These are phyloP conservation scores for Jamesozyma spencerorum DNA, from an alignment of 805 yeast genomes.

Conservation along the genomic window DNA sequence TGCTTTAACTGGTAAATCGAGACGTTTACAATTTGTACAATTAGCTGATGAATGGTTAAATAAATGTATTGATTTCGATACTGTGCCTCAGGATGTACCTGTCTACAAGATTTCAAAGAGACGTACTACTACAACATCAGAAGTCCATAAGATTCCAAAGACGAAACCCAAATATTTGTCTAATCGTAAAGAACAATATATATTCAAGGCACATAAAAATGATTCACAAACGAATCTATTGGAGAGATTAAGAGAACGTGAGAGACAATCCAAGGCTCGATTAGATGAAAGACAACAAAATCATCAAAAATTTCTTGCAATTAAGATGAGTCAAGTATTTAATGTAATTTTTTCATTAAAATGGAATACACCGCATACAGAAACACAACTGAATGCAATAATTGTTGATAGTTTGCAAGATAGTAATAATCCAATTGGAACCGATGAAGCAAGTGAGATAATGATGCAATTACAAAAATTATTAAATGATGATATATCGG, in stretches of 20 bases:
- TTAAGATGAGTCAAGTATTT: constrained; percentile 25
- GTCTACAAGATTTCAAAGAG: constrained; percentile 17
- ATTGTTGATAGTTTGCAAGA: constrained; percentile 27
- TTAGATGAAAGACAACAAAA: constrained; percentile 21
- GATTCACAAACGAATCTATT: constrained; percentile 21
- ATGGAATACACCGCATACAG: constrained; percentile 23
- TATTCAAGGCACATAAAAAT: constrained; percentile 9
- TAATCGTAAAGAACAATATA: constrained; percentile 16
- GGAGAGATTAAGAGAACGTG: constrained; percentile 23
- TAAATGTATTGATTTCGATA: background rate
- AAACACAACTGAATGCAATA: constrained; percentile 18
- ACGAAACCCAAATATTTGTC: constrained; percentile 11
- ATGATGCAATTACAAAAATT: constrained; percentile 15
- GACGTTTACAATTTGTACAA: constrained; percentile 20
- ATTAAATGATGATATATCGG: constrained; percentile 11
- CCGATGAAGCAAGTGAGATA: constrained; percentile 20
- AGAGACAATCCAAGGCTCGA: constrained; percentile 19
- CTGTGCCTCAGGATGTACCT: constrained; percentile 19
- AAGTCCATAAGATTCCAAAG: too few relatives aligned
- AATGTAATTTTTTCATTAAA: constrained; percentile 20
- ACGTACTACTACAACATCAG: too few relatives aligned
- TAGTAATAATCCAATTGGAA: constrained; percentile 28
- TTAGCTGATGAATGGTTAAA: constrained; percentile 19
- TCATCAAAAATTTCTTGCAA: constrained; percentile 21
- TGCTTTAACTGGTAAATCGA: constrained; percentile 20